Evolutionary conservation across 768 basidiomycete species (phyloP).

Genomic region (Hirschioporus abietinus): DNA sequence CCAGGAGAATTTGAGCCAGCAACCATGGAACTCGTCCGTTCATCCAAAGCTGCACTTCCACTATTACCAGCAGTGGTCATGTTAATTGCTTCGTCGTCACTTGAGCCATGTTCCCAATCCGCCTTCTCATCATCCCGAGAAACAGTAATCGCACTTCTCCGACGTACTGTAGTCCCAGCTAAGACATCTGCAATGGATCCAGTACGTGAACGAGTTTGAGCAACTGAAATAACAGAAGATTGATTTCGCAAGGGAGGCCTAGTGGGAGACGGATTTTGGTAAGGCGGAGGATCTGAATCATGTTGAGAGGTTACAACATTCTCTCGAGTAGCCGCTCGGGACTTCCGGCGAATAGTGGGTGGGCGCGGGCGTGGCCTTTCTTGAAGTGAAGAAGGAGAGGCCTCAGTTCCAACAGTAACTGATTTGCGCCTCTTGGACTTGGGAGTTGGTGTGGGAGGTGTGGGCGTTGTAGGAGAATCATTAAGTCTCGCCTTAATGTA

Average conservation of each 20-base stretch:
- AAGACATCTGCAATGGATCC: constrained; percentile 59
- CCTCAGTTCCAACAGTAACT: background rate
- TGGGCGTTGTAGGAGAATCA: constrained; percentile 33
- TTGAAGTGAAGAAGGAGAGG: constrained; percentile 21
- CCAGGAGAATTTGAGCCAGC: constrained; percentile 19
- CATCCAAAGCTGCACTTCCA: constrained; percentile 77
- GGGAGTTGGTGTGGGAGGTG: constrained; percentile 29
- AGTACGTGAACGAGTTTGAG: constrained; percentile 40
- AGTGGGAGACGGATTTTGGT: constrained; percentile 31
- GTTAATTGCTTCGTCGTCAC: constrained; percentile 85
- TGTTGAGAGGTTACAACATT: constrained; percentile 15
- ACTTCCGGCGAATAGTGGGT: constrained; percentile 31
- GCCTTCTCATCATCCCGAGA: constrained; percentile 36
- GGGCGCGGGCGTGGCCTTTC: constrained; percentile 31
- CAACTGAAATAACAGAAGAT: constrained; percentile 37
- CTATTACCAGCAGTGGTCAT: constrained; percentile 76
- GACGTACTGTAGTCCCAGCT: constrained; percentile 37
- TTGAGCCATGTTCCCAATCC: constrained; percentile 61
- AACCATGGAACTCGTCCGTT: constrained; percentile 64
- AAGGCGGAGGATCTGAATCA: constrained; percentile 60
- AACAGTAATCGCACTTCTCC: constrained; percentile 27
- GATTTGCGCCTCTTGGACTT: constrained; percentile 7
- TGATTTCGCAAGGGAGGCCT: constrained; percentile 33
- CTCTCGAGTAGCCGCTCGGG: constrained; percentile 16
- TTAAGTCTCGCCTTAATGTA: constrained; percentile 41